Percentiles rank a stretch among this genome's conserved stretches.
These are phyloP conservation scores for Rhizopus arrhizus DNA, from an alignment of 371 early-diverging fungal species.

Conservation along the genomic window DNA sequence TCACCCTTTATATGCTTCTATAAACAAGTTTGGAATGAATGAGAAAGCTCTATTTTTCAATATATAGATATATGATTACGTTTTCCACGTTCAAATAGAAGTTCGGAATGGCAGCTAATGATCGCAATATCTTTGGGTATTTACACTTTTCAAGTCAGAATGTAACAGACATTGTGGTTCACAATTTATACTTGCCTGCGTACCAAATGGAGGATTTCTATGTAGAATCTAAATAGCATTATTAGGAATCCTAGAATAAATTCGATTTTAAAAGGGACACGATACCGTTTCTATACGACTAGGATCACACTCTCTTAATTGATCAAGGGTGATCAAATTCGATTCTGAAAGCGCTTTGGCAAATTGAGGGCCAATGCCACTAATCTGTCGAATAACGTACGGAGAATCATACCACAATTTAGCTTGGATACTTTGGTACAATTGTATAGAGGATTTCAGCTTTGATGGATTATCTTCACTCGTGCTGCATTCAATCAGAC, in stretches of 20 bases:
- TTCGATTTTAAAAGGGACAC: not conserved
- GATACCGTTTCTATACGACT: constrained; percentile 47
- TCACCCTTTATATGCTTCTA: not conserved
- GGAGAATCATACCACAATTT: constrained; percentile 47
- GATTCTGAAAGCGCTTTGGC: constrained; percentile 35
- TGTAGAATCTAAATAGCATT: constrained; percentile 36
- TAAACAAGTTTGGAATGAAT: not conserved
- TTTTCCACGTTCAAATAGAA: constrained; percentile 15
- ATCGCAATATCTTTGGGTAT: not conserved
- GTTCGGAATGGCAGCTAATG: constrained; percentile 2
- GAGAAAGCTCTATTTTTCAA: not conserved
- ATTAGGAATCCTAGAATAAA: not conserved
- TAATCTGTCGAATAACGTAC: constrained; percentile 41
- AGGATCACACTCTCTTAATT: constrained; percentile 40
- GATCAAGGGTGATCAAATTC: constrained; percentile 39
- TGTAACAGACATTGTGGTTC: not conserved
- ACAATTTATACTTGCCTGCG: constrained; percentile 29
- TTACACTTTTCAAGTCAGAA: not conserved
- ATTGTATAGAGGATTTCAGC: constrained; percentile 35
- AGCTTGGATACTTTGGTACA: constrained; percentile 46
- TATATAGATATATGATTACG: not conserved
- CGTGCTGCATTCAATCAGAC: constrained; percentile 46
- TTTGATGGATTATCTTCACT: constrained; percentile 27
- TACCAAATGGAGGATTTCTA: constrained; percentile 58
- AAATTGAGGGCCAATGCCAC: constrained; percentile 43